Percentiles rank a stretch among this genome's conserved stretches.
phyloP scores from a whole-genome alignment of 805 yeast genomes.

The Yarrowia sp. region DNA sequence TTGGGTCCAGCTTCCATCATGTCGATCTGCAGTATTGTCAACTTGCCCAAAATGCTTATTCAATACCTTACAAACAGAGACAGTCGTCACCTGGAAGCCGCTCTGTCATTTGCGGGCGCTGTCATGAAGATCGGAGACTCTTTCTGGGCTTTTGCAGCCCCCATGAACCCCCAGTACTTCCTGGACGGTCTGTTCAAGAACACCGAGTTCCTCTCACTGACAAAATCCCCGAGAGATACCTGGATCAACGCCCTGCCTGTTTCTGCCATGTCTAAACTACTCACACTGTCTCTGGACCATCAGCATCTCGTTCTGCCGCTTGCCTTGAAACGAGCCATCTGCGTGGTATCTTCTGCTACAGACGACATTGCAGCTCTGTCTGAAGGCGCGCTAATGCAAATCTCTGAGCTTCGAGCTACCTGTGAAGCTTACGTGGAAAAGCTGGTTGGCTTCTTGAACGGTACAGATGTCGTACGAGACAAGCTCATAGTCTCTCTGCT shows the following conservation, averaged over 20 bases:
- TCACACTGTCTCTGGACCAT: conserved; percentile 13
- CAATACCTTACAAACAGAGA: not conserved
- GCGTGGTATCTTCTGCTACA: not conserved
- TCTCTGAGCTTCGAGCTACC: conserved; percentile 23
- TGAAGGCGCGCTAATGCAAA: not conserved
- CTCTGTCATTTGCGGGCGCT: conserved; percentile 19
- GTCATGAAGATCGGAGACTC: conserved; percentile 25
- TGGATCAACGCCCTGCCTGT: conserved; percentile 17
- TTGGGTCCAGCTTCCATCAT: conserved; percentile 7
- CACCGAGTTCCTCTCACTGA: conserved; percentile 13
- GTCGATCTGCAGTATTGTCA: conserved; percentile 19
- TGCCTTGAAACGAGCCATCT: conserved; percentile 10
- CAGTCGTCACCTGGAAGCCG: conserved; percentile 1
- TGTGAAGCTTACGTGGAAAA: conserved; percentile 6
- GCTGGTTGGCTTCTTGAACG: not conserved
- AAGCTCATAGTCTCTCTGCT: not conserved
- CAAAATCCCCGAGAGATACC: conserved; percentile 13
- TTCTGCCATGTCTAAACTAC: conserved; percentile 1
- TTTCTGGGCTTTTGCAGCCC: conserved; percentile 23
- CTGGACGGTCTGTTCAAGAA: conserved; percentile 26
- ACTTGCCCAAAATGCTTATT: conserved; percentile 21
- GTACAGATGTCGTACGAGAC: not conserved
- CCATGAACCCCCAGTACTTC: conserved; percentile 32
- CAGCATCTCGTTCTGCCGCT: conserved; percentile 12
- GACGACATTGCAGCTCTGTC: conserved; percentile 13